Conservation (phyloP, 192 early-diverging fungal species). For the Mortierella alpina region DNA sequence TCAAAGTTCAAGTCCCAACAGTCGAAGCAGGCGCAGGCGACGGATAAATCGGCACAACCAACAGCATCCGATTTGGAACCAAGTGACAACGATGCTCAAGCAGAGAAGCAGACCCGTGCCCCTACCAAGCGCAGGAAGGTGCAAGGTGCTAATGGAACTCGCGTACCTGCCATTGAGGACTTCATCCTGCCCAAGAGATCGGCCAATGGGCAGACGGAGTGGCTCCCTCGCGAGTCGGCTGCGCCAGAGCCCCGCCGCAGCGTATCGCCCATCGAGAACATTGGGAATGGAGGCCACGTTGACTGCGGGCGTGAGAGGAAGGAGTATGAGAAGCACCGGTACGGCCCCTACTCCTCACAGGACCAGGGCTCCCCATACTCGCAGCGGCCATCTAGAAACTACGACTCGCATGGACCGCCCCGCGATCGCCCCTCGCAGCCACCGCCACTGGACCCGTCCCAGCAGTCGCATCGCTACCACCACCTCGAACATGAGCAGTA, state of each 20-base stretch:
- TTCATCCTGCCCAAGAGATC: constrained; percentile 58
- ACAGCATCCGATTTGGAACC: constrained; percentile 24
- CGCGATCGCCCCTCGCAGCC: constrained; percentile 1
- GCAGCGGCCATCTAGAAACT: background rate
- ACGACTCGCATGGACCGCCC: constrained; percentile 2
- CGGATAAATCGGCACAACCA: background rate
- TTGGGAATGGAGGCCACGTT: constrained; percentile 11
- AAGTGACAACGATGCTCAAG: background rate
- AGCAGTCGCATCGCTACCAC: constrained; percentile 15
- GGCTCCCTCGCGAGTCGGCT: constrained; percentile 14
- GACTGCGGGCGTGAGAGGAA: constrained; percentile 1
- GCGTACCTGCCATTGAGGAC: constrained; percentile 65
- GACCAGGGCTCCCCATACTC: constrained; percentile 12
- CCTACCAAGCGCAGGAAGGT: constrained; percentile 32
- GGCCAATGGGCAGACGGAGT: constrained; percentile 45
- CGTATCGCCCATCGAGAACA: constrained; percentile 42
- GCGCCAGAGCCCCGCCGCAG: constrained; percentile 6
- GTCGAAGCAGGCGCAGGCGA: background rate
- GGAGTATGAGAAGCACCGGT: background rate
- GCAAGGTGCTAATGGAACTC: background rate
- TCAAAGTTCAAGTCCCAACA: background rate
- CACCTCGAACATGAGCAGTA: constrained; percentile 39
- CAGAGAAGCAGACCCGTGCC: constrained; percentile 10
- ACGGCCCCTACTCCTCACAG: constrained; percentile 1
- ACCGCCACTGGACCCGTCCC: background rate